Evolutionary conservation across 2,329 filamentous ascomycete genomes (phyloP), one percentile per base, ranked within the genome.

Genomic region (Colletotrichum noveboracense): DNA sequence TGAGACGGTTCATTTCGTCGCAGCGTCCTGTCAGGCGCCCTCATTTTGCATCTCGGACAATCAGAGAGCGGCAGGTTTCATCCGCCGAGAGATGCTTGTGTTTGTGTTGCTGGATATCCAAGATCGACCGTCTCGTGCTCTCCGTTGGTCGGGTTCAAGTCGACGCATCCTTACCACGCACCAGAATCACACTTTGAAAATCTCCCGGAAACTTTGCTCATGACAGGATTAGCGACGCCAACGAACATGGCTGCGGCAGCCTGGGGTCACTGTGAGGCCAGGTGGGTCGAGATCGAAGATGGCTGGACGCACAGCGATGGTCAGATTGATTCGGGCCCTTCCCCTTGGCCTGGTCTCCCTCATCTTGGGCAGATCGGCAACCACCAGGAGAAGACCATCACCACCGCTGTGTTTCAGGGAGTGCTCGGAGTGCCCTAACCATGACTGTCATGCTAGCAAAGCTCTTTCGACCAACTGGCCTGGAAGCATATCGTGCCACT

Each of bases 361-460:
- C 52, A 61, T 26, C 65, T 70, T 43, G 56, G 66, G 55, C 38
- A n/a, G 71, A 73, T 73, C 71, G 58, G 65, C 71, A 70, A 36
- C 14, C 71, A 30, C 55, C 32, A 62, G 70, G 36, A 56, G 55
- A 73, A 4, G 56, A 18, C 56, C 24, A 55, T 73, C 36, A 26
- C 56, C 16, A 34, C 38, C 30, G 30, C 64, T 65, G 24, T 68
- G 65, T 73, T 73, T 73, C 71, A 73, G 30, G 34, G 55, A 43
- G 36, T 56, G 66, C 30, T 64, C 71, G 61, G 38, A 73, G 4
- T n/a, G 14, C 14, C 32, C 28, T 60, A 24, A 24, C 60, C n/a
- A 18, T 43, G 58, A 18, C 34, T 34, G 13, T 26, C 26, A 38
- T 24, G n/a, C 32, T 36, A 13, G 43, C 6, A 26, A 28, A 18